phyloP scores from a whole-genome alignment of 306 rosid genomes.

The Cucurbita ficifolia region DNA sequence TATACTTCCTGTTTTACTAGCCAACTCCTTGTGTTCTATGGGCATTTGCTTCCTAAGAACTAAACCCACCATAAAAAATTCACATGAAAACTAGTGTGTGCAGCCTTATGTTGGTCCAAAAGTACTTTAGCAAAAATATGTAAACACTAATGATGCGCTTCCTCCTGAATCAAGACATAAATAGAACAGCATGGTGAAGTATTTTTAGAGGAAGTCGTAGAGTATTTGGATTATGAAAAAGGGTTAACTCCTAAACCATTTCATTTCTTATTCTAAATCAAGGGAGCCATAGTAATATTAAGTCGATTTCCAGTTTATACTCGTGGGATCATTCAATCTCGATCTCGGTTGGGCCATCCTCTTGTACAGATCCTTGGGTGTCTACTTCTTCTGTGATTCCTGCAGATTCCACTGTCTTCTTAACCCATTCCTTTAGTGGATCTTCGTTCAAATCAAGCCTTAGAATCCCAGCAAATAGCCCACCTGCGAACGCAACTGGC shows the following conservation, averaged over 20 bases:
- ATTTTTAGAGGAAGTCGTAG: no score
- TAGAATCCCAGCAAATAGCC: constrained; percentile 70
- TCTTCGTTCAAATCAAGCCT: constrained; percentile 86
- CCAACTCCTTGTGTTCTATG: no score
- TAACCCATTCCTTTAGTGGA: constrained; percentile 85
- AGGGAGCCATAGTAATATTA: neutral
- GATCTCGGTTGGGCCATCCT: constrained; percentile 62
- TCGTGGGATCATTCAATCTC: constrained; percentile 44
- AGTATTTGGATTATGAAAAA: neutral
- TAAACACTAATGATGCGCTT: no score
- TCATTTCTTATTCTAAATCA: neutral
- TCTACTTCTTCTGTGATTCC: constrained; percentile 45
- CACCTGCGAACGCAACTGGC: constrained; percentile 87
- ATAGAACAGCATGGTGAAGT: no score
- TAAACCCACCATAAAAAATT: no score
- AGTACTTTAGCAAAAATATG: no score
- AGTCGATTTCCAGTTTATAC: neutral
- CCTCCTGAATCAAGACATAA: no score
- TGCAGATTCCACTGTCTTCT: constrained; percentile 65
- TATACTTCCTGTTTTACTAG: no score
- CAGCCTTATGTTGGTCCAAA: no score
- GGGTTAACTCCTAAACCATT: neutral
- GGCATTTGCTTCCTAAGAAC: no score
- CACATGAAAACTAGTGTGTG: no score
- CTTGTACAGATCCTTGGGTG: constrained; percentile 25